phyloP scores from a whole-genome alignment of 1,284 basidiomycete genomes.

The Melampsora larici-populina region DNA sequence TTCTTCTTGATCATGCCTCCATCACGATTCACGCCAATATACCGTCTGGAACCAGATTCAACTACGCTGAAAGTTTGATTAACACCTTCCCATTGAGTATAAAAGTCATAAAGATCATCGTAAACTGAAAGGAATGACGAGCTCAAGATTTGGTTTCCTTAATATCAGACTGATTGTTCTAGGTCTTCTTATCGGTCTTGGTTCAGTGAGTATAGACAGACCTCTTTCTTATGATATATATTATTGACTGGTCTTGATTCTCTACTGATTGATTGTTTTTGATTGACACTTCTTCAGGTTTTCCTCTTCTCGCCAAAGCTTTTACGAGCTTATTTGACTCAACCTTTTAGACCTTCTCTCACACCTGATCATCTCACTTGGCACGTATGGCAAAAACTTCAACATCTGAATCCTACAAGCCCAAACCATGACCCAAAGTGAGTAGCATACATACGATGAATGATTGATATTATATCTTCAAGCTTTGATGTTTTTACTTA shows the following conservation, averaged over 20 bases:
- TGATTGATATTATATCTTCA: neutral
- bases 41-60: no score
- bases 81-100: no score
- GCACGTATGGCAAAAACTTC: constrained; percentile 10
- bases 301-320: neutral
- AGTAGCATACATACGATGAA: neutral
- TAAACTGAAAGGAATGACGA: no score
- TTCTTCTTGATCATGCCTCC: no score
- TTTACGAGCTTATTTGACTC: neutral
- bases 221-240: no score
- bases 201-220: neutral
- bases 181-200: neutral
- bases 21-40: no score
- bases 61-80: no score
- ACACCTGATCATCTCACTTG: neutral
- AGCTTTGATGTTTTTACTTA: neutral
- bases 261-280: neutral
- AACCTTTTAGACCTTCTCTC: neutral
- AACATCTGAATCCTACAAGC: neutral
- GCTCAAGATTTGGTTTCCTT: neutral
- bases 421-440: constrained; percentile 5
- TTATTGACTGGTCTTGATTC: neutral
- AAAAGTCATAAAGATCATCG: no score
- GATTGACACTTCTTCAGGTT: neutral
- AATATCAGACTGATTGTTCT: neutral